phyloP scores from a whole-genome alignment of 306 rosid species.

The Medicago truncatula region MtrunA17r5.0-ANR NC_053043.1:6528001-6528500 shows the following conservation, averaged over 20 bases:
- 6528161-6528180: conserved; percentile 81
- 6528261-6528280: conserved; percentile 72
- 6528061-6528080: conserved; percentile 64
- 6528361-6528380: conserved; percentile 47
- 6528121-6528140: conserved; percentile 80
- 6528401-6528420: conserved; percentile 48
- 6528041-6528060: conserved; percentile 91
- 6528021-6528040: conserved; percentile 73
- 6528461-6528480: conserved; percentile 57
- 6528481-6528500: conserved; percentile 57
- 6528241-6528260: conserved; percentile 58
- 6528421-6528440: conserved; percentile 80
- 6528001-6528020: conserved; percentile 79
- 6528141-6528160: conserved; percentile 90
- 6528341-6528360: conserved; percentile 77
- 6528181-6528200: conserved; percentile 62
- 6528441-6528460: conserved; percentile 81
- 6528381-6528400: conserved; percentile 38
- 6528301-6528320: conserved; percentile 92
- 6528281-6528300: conserved; percentile 86
- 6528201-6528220: conserved; percentile 59
- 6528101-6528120: conserved; percentile 84
- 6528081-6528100: conserved; percentile 64
- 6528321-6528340: conserved; percentile 89
- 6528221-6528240: conserved; percentile 71